Evolutionary conservation across 164 flowering plant genomes (phyloP), one percentile per base, ranked within the genome.

Genomic region (Annona cherimola): DNA sequence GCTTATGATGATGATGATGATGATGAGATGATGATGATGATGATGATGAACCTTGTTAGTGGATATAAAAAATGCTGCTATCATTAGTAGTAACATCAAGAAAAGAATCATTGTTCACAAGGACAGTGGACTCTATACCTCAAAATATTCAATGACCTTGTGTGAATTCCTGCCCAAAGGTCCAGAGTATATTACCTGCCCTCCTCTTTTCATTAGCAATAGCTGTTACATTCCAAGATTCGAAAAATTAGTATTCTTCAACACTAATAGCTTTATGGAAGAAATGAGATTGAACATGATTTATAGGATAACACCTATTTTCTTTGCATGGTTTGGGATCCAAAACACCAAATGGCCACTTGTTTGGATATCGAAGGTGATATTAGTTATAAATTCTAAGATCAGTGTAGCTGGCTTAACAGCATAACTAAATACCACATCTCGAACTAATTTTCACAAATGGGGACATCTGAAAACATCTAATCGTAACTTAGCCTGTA

Each of bases 201-300:
- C 98, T 76, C 98, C 98, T 83, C 93, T 87, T 80, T 94, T 94
- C 96, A 94, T 84, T 70, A 94, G 76, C 39, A 94, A 83, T 45
- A 94, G 77, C 89, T 90, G 85, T 59, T 40, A 40, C 41, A 42
- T 64, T 64, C 18, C 67, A 64, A 3, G 11, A 64, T 1, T 40
- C 41, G 0, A 40, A 16, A 41, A 14, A 64, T 18, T 4, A 61
- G n/a, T 59, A n/a, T 26, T 26, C 35, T 26, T 26, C 35, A 26
- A 26, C 35, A 26, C 35, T 26, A 50, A 50, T 11, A 50, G 57
- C 9, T 2, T 50, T 5, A 50, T 9, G 57, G 14, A 50, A 50
- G 14, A 50, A 50, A 50, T 50, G 14, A 50, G 57, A 50, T 50
- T 46, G 9, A 50, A 11, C 9, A 16, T 9, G 57, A 50, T 16